Conservation (phyloP, 2,329 filamentous ascomycete species). For the Orbilia oligospora region DNA sequence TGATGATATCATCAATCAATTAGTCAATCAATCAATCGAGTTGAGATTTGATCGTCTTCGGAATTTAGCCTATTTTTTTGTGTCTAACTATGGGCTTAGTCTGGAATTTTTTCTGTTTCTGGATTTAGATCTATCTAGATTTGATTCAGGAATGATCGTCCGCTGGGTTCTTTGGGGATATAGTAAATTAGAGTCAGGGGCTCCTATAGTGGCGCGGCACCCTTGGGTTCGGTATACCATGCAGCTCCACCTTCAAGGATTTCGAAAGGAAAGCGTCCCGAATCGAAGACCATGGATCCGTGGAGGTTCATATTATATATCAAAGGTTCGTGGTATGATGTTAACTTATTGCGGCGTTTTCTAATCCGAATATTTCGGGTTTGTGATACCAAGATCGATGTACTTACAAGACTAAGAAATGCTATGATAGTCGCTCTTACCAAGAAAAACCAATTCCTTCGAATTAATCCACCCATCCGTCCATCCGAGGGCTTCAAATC, state of each 20-base stretch:
- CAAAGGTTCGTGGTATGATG: too few relatives aligned
- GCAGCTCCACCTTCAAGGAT: not conserved
- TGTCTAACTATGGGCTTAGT: not conserved
- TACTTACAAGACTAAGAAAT: too few relatives aligned
- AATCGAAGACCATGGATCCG: not conserved
- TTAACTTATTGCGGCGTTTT: too few relatives aligned
- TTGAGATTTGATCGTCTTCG: not conserved
- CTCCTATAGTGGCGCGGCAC: not conserved
- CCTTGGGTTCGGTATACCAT: not conserved
- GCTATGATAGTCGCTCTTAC: too few relatives aligned
- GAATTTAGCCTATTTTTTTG: not conserved
- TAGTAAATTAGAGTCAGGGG: slow-evolving; percentile 12
- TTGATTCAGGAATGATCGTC: not conserved
- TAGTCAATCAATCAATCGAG: not conserved
- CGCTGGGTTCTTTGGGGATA: not conserved
- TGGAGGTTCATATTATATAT: too few relatives aligned
- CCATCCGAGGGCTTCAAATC: too few relatives aligned
- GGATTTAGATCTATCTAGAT: not conserved
- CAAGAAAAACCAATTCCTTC: too few relatives aligned
- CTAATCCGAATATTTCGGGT: too few relatives aligned
- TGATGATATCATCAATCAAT: slow-evolving; percentile 20
- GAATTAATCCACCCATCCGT: too few relatives aligned
- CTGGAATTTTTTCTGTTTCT: not conserved
- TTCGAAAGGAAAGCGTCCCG: not conserved
- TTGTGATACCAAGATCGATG: too few relatives aligned